Percentiles rank a stretch among this genome's conserved stretches.
These are phyloP conservation scores for Poa annua DNA, from an alignment of 176 grass and related monocot genomes.

Conservation along the genomic window DNA sequence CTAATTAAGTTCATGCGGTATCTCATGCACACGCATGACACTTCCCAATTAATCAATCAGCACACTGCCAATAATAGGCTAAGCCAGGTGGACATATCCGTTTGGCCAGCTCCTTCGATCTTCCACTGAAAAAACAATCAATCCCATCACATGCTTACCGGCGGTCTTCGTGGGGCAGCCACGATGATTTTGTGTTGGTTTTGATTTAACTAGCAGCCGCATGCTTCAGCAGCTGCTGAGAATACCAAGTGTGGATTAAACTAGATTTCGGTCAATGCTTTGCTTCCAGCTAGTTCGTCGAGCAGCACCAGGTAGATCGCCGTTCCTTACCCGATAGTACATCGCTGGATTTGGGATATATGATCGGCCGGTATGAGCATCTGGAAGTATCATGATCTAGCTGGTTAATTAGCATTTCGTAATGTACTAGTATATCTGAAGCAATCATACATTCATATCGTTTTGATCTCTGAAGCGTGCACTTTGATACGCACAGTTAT, in stretches of 20 bases:
- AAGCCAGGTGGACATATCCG: slow-evolving; percentile 33
- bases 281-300: slow-evolving; percentile 28
- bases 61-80: not conserved
- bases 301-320: not conserved
- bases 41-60: not conserved
- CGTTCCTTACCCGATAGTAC: not conserved
- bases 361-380: not conserved
- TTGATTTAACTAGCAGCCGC: slow-evolving; percentile 31
- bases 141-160: slow-evolving; percentile 45
- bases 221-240: not conserved
- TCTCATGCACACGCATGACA: slow-evolving; percentile 15
- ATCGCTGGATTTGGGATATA: slow-evolving; percentile 6
- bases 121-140: slow-evolving; percentile 17
- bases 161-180: slow-evolving; percentile 45
- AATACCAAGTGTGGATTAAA: not conserved
- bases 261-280: slow-evolving; percentile 29
- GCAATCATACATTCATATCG: not conserved
- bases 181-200: slow-evolving; percentile 25
- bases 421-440: not conserved
- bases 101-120: not conserved
- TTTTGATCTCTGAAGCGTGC: slow-evolving; percentile 6
- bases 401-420: not conserved
- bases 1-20: not conserved
- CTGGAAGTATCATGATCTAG: not conserved
- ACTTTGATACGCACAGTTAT: not conserved